Conservation (phyloP, 2,329 filamentous ascomycete genomes). For the Fusarium guadeloupense region DNA sequence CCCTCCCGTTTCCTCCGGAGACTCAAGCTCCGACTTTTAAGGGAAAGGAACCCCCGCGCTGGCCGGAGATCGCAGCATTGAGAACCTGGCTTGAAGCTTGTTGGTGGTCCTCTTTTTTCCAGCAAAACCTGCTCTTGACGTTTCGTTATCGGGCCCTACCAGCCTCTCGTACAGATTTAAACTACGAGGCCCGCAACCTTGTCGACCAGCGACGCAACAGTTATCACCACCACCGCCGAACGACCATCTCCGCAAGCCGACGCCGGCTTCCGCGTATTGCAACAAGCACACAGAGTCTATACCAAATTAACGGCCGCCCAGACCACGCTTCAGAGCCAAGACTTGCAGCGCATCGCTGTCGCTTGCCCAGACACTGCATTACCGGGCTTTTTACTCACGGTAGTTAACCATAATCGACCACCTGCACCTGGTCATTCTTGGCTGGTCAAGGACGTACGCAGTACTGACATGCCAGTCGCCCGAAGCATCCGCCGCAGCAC, state of each 20-base stretch:
- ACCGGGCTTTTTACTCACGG: slow-evolving; percentile 20
- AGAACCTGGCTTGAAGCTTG: slow-evolving; percentile 35
- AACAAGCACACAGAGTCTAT: slow-evolving; percentile 8
- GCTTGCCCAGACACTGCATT: slow-evolving; percentile 26
- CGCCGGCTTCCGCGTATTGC: slow-evolving; percentile 29
- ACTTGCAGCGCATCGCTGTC: slow-evolving; percentile 14
- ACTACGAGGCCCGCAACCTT: slow-evolving; percentile 34
- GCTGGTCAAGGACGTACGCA: slow-evolving; percentile 23
- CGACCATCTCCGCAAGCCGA: slow-evolving; percentile 26
- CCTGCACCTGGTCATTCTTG: slow-evolving; percentile 33
- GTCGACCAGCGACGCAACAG: background rate
- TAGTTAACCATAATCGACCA: slow-evolving; percentile 26
- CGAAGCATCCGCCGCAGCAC: slow-evolving; percentile 43
- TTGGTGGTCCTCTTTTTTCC: slow-evolving; percentile 35
- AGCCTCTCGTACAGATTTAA: slow-evolving; percentile 36
- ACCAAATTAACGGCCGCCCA: slow-evolving; percentile 20
- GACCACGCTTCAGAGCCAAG: slow-evolving; percentile 26
- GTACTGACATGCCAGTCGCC: slow-evolving; percentile 41
- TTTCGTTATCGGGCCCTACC: slow-evolving; percentile 33
- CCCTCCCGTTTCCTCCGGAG: slow-evolving; percentile 20
- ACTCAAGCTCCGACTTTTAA: slow-evolving; percentile 18
- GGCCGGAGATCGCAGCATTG: slow-evolving; percentile 24
- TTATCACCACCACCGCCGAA: slow-evolving; percentile 18
- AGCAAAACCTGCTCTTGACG: slow-evolving; percentile 41
- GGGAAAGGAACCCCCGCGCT: slow-evolving; percentile 32